These are phyloP conservation scores for Fusarium subglutinans DNA, from an alignment of 2,329 filamentous ascomycete species.

Conservation along the genomic window DNA sequence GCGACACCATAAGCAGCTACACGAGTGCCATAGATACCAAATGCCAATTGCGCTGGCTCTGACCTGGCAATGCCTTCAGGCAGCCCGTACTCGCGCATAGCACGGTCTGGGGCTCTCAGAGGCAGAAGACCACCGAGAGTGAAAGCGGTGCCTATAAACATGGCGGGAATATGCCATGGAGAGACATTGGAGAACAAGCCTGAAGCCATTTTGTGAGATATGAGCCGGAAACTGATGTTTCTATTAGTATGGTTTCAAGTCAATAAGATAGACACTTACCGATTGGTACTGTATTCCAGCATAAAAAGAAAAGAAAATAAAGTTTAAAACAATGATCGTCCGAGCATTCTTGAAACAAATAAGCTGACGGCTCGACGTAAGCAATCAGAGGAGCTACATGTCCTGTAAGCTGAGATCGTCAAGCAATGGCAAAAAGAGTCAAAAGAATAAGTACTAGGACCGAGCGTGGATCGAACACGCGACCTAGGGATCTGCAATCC, in stretches of 20 bases:
- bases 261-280: neutral
- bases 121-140: slow-evolving; percentile 48
- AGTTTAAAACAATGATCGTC: neutral
- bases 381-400: neutral
- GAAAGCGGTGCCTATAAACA: slow-evolving; percentile 44
- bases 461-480: slow-evolving; percentile 40
- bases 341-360: neutral
- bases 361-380: neutral
- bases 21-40: slow-evolving; percentile 41
- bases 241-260: neutral
- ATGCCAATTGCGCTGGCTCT: slow-evolving; percentile 43
- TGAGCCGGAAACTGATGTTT: neutral
- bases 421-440: neutral
- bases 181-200: slow-evolving; percentile 23
- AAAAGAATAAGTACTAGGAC: slow-evolving; percentile 21
- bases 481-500: slow-evolving; percentile 41
- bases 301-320: neutral
- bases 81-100: slow-evolving; percentile 48
- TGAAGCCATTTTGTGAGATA: slow-evolving; percentile 15
- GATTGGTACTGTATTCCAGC: too few relatives aligned
- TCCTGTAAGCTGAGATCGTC: neutral
- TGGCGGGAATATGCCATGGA: slow-evolving; percentile 40
- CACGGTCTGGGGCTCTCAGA: slow-evolving; percentile 44
- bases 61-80: slow-evolving; percentile 45
- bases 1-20: slow-evolving; percentile 31